Conservation (phyloP, 1,284 basidiomycete genomes). For the Fistulina hepatica region DNA sequence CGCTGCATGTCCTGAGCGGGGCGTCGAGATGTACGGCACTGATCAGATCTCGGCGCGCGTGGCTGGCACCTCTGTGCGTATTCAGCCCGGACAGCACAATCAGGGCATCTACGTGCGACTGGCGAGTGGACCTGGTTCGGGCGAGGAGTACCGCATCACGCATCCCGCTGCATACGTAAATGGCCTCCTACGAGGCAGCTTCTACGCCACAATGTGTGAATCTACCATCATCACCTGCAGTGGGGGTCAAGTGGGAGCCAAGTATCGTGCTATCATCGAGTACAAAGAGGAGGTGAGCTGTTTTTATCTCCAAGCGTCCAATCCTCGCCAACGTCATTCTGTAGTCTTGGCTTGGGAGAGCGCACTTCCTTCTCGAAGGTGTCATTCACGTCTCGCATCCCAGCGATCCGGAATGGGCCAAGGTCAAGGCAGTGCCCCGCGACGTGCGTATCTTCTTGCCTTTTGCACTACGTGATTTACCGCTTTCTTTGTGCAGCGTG, state of each 20-base stretch:
- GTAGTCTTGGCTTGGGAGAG: slow-evolving; percentile 85
- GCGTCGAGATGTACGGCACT: slow-evolving; percentile 65
- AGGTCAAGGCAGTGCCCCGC: slow-evolving; percentile 82
- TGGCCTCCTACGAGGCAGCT: slow-evolving; percentile 80
- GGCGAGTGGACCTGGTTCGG: slow-evolving; percentile 64
- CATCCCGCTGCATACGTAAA: slow-evolving; percentile 89
- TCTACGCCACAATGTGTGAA: slow-evolving; percentile 83
- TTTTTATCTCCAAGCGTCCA: slow-evolving; percentile 4
- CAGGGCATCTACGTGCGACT: slow-evolving; percentile 82
- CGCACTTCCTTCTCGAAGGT: slow-evolving; percentile 84
- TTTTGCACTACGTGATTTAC: too few relatives aligned
- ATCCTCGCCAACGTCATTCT: slow-evolving; percentile 5
- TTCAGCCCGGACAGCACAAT: slow-evolving; percentile 76
- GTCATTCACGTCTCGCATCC: slow-evolving; percentile 77
- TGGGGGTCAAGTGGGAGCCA: slow-evolving; percentile 49
- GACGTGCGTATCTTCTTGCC: too few relatives aligned
- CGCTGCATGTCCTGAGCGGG: slow-evolving; percentile 64
- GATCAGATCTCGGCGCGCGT: slow-evolving; percentile 93
- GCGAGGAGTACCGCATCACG: slow-evolving; percentile 81
- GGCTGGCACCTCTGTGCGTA: slow-evolving; percentile 74
- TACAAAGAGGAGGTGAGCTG: slow-evolving; percentile 87
- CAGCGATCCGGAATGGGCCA: slow-evolving; percentile 63
- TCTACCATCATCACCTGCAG: slow-evolving; percentile 76
- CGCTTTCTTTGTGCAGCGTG: too few relatives aligned
- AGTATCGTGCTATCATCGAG: slow-evolving; percentile 76